Conservation (phyloP, 2,329 filamentous ascomycete genomes). For the Rhinocladiella similis region DNA sequence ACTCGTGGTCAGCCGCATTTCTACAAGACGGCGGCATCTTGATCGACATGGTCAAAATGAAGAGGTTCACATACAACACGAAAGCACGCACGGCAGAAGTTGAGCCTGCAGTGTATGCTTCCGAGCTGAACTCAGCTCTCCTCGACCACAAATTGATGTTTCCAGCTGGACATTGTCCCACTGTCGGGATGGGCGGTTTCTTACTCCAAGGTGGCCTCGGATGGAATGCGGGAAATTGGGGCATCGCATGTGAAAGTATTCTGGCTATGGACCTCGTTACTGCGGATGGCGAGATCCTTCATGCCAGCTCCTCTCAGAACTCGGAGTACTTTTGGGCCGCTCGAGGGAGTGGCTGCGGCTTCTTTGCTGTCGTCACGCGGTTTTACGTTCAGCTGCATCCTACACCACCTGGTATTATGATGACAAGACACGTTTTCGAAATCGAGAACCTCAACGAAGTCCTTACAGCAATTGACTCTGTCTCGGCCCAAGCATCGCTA, state of each 20-base stretch:
- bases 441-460: too few relatives aligned
- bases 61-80: slow-evolving; percentile 40
- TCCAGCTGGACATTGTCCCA: slow-evolving; percentile 56
- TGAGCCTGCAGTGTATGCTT: slow-evolving; percentile 32
- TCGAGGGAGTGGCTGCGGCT: slow-evolving; percentile 2
- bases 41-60: slow-evolving; percentile 43
- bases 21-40: slow-evolving; percentile 48
- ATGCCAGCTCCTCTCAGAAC: not conserved
- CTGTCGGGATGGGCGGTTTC: slow-evolving; percentile 59
- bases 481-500: too few relatives aligned
- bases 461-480: too few relatives aligned
- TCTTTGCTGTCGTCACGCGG: slow-evolving; percentile 37
- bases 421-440: too few relatives aligned
- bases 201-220: slow-evolving; percentile 59
- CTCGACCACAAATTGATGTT: slow-evolving; percentile 46
- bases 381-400: slow-evolving; percentile 41
- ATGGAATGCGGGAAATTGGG: slow-evolving; percentile 60
- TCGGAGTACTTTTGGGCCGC: not conserved
- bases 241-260: slow-evolving; percentile 54
- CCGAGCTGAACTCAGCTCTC: slow-evolving; percentile 8
- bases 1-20: not conserved
- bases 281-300: slow-evolving; percentile 39
- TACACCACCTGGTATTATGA: too few relatives aligned
- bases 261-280: slow-evolving; percentile 51
- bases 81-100: slow-evolving; percentile 54